Evolutionary conservation across 352 stramenopile species (phyloP).

Genomic region (Phytophthora sojae): DNA sequence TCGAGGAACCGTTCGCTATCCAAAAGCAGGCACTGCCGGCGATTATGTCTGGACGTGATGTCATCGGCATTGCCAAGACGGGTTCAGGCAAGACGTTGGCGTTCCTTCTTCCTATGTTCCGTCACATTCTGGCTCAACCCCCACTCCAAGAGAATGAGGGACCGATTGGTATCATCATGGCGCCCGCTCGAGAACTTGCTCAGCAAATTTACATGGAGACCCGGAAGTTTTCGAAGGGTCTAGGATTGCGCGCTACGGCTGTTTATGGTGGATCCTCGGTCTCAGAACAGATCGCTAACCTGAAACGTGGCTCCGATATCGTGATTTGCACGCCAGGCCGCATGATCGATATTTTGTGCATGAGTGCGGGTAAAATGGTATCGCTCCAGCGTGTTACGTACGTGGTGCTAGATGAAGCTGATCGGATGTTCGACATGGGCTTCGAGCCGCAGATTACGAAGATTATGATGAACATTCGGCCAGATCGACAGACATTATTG

Average conservation of each 20-base stretch:
- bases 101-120: constrained; percentile 94
- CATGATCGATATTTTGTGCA: constrained; percentile 99
- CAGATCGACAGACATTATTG: constrained; percentile 93
- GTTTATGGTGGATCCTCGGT: constrained; percentile 96
- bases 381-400: constrained; percentile 97
- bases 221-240: constrained; percentile 94
- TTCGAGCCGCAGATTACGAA: constrained; percentile 99
- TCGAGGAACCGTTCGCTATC: constrained; percentile 97
- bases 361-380: constrained; percentile 97
- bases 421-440: constrained; percentile 99
- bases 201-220: constrained; percentile 98
- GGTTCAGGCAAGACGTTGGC: constrained; percentile 93
- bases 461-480: constrained; percentile 94
- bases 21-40: constrained; percentile 97
- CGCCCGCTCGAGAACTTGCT: constrained; percentile 97
- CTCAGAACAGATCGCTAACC: constrained; percentile 98
- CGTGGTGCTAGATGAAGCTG: constrained; percentile 99
- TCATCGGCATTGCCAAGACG: constrained; percentile 99
- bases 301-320: constrained; percentile 98
- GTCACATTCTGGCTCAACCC: constrained; percentile 95
- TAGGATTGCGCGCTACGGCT: constrained; percentile 93
- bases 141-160: constrained; percentile 94
- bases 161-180: constrained; percentile 98
- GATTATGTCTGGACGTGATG: constrained; percentile 99
- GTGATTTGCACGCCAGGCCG: constrained; percentile 98